A percentile compares a stretch with the other conserved stretches of the same genome.
These are phyloP conservation scores for Cladosporium halotolerans DNA, from an alignment of 2,329 filamentous ascomycete genomes.

Conservation along the genomic window DNA sequence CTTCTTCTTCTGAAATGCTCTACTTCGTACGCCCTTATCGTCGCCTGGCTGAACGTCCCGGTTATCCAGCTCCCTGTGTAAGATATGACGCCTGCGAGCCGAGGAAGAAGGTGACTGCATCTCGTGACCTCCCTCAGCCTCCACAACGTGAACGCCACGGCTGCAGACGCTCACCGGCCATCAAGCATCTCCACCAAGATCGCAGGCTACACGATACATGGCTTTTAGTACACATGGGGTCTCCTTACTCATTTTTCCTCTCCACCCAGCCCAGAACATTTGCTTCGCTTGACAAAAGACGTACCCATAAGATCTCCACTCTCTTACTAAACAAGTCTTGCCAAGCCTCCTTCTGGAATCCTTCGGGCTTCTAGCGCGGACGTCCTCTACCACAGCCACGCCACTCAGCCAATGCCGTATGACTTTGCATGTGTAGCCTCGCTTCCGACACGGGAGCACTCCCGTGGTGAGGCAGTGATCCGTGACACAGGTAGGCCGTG, in stretches of 20 bases:
- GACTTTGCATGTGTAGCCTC: neutral
- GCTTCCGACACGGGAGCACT: neutral
- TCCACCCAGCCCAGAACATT: too few relatives aligned
- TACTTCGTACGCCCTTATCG: too few relatives aligned
- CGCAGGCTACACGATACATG: too few relatives aligned
- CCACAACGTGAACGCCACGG: neutral
- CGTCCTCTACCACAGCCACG: neutral
- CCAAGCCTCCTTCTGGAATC: neutral
- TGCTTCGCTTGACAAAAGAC: too few relatives aligned
- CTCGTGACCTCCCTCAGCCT: constrained; percentile 6
- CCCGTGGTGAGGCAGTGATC: constrained; percentile 1
- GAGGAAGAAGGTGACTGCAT: neutral
- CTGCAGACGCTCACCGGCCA: too few relatives aligned
- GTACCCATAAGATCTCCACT: too few relatives aligned
- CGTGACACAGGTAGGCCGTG: neutral
- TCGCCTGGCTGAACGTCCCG: neutral
- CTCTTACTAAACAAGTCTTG: neutral
- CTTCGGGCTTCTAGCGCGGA: constrained; percentile 4
- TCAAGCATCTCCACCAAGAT: too few relatives aligned
- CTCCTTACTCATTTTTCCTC: too few relatives aligned
- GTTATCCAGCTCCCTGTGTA: neutral
- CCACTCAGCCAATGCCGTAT: neutral
- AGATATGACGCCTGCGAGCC: neutral
- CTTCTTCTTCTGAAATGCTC: too few relatives aligned
- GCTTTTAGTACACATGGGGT: too few relatives aligned